Evolutionary conservation across 2,329 filamentous ascomycete genomes (phyloP).

Genomic region (Metarhizium brunneum): DNA sequence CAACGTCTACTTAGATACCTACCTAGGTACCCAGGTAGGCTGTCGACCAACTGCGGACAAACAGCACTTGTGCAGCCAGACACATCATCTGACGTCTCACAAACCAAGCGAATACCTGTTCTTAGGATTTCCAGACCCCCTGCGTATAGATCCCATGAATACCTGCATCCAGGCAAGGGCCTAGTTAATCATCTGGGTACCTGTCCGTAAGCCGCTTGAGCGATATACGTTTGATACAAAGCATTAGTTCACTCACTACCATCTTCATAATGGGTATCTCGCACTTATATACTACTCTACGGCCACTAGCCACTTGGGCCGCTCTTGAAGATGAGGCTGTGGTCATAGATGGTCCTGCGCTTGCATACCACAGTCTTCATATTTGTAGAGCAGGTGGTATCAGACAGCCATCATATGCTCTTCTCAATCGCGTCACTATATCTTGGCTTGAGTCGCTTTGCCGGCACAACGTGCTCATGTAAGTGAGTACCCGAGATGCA

Average conservation of each 20-base stretch:
- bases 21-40: too few species aligned
- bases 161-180: too few species aligned
- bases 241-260: not conserved
- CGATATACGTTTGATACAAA: not conserved
- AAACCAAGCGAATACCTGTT: too few species aligned
- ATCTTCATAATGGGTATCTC: constrained; percentile 46
- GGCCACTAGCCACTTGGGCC: constrained; percentile 37
- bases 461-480: constrained; percentile 52
- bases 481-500: constrained; percentile 12
- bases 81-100: too few species aligned
- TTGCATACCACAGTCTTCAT: constrained; percentile 65
- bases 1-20: too few species aligned
- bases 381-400: constrained; percentile 41
- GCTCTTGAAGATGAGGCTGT: constrained; percentile 32
- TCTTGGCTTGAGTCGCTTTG: constrained; percentile 54
- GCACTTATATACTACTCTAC: constrained; percentile 42
- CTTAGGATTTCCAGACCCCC: too few species aligned
- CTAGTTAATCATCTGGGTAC: not conserved
- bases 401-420: constrained; percentile 51
- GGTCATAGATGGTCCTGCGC: constrained; percentile 67
- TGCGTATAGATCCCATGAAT: too few species aligned
- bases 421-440: constrained; percentile 50
- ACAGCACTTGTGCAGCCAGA: too few species aligned
- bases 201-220: not conserved
- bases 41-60: too few species aligned